A percentile compares a stretch with the other conserved stretches of the same genome.
Conservation (phyloP, 768 basidiomycete species). For the Suillus subaureus region DNA sequence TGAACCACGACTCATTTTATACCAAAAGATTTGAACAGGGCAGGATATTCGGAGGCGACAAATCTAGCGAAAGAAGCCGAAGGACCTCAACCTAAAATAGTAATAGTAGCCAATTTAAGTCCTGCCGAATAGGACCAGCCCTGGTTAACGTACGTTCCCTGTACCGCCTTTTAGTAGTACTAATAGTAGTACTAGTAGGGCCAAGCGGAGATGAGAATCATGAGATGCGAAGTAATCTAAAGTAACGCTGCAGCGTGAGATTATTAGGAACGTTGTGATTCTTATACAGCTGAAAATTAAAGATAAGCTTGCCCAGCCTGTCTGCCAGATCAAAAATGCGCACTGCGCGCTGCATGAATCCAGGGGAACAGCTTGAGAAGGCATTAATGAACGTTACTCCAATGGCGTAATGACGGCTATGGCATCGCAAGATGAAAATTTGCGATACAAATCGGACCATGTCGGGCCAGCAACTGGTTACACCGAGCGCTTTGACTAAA, state of each 20-base stretch:
- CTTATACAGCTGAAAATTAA: background rate
- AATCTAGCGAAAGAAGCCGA: background rate
- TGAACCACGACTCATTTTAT: slow-evolving; percentile 1
- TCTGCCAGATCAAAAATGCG: background rate
- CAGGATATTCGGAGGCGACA: slow-evolving; percentile 8
- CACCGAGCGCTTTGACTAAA: background rate
- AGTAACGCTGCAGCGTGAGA: background rate
- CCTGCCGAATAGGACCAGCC: slow-evolving; percentile 1
- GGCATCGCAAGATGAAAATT: background rate
- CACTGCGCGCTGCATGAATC: background rate
- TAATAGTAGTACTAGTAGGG: too few species aligned
- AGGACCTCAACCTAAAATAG: background rate
- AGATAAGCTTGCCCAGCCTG: background rate
- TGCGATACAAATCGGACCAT: too few species aligned
- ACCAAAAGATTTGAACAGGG: background rate
- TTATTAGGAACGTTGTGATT: background rate
- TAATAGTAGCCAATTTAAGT: background rate
- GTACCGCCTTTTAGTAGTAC: background rate
- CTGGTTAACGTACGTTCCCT: background rate
- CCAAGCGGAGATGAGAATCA: background rate
- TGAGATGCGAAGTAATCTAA: background rate
- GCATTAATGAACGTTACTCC: background rate
- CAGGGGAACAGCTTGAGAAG: background rate
- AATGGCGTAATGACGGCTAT: background rate
- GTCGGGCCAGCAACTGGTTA: background rate